Evolutionary conservation across 176 grass and related monocot species (phyloP), one percentile per base, ranked within the genome.

Genomic region (Stipa capillata): DNA sequence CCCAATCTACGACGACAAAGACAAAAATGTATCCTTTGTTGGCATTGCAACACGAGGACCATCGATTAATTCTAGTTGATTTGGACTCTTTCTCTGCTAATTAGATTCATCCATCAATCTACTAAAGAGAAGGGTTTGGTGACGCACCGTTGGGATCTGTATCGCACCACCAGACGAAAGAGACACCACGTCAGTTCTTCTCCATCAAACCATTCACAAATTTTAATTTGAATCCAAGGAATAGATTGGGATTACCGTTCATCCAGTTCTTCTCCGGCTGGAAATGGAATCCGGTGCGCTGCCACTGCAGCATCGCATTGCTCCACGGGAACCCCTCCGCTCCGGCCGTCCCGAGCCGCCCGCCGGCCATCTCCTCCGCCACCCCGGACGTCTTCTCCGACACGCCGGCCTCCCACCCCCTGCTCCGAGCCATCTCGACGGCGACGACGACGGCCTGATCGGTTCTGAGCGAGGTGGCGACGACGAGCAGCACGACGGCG

Each of bases 221-320:
- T 33, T 6, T 66, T 32, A 17, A 60, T 60, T 28, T 60, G 2
- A 58, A 16, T n/a, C n/a, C n/a, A n/a, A n/a, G n/a, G n/a, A 0
- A 52, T 52, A 34, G 7, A 63, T 32, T 2, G 8, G 9, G 8
- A n/a, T n/a, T 54, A 92, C 86, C 90, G 67, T 92, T 92, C 86
- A 89, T 89, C 86, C 87, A 92, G 51, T 92, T 86, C 79, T 80
- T 83, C 59, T 86, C 59, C 0, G 90, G 90, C 55, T 92, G 90
- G 86, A 92, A 92, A 37, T 92, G 90, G 83, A 81, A 92, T 1
- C 79, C 83, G 16, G 86, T 89, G 50, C 86, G 86, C 48, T 92
- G 90, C 90, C 86, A 92, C 29, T 83, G 79, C 45, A 92, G 86
- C 83, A 92, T 92, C 7, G 51, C 41, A 39, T 89, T 86, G 35